phyloP scores from a whole-genome alignment of 2,329 filamentous ascomycete species.

The Domatiomyces catenatus region DNA sequence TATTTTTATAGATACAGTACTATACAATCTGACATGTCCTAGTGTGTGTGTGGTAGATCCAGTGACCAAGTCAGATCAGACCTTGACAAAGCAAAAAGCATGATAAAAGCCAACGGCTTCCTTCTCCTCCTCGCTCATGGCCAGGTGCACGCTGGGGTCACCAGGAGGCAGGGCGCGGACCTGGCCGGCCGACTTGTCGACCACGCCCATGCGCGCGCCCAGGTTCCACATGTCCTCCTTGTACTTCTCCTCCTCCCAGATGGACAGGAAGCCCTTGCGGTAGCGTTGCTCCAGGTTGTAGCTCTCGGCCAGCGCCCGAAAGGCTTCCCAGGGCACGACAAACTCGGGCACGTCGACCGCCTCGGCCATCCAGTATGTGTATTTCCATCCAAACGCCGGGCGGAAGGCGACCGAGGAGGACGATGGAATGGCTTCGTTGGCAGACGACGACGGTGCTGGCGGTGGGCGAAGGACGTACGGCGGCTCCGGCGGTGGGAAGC shows the following conservation, averaged over 20 bases:
- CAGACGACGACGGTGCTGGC: background rate
- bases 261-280: conserved; percentile 74
- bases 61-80: conserved; percentile 38
- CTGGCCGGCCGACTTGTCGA: conserved; percentile 49
- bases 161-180: background rate
- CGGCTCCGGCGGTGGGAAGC: conserved; percentile 50
- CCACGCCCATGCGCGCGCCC: conserved; percentile 90
- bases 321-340: conserved; percentile 95
- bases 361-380: conserved; percentile 90
- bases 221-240: conserved; percentile 65
- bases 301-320: conserved; percentile 86
- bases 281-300: conserved; percentile 95
- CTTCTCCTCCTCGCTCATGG: conserved; percentile 74
- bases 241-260: conserved; percentile 85
- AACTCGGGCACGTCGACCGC: conserved; percentile 96
- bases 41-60: no score
- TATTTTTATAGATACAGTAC: no score
- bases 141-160: conserved; percentile 25
- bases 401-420: conserved; percentile 66
- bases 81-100: conserved; percentile 95
- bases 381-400: conserved; percentile 93
- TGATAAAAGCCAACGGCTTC: conserved; percentile 80
- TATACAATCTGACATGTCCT: background rate
- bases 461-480: conserved; percentile 47
- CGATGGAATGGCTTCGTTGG: background rate